Base-by-base conservation (phyloP, 1,139 yeast genomes). In the Debaryomyces robertsiae region DNA sequence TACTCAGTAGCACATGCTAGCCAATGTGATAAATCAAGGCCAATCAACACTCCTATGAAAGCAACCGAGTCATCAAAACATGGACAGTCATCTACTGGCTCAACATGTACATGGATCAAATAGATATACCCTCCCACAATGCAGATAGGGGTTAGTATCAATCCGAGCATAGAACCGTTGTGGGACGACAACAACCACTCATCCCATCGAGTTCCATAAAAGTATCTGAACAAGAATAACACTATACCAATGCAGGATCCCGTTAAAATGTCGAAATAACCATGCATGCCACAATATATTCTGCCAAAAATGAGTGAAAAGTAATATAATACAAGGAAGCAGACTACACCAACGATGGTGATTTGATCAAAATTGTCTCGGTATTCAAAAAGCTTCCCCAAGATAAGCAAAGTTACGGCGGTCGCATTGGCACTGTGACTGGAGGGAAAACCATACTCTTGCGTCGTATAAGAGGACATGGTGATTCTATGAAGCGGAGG, bases 281-380 rank as follows among this genome's bases (percentile, higher is more conserved):
- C 98, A 63, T 93, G 98, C 98, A 93, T 93, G 4, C 98, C 98
- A 61, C 97, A 91, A 63, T 93, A 93, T 6, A 93, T 60, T 42
- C 98, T 71, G 22, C 98, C 98, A 47, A 80, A 62, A 1, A 87
- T 78, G 47, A 93, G 69, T 9, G 94, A 81, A 18, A 71, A 46
- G 55, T 82, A 84, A 58, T 91, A 90, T 11, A 77, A 32, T 2
- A 62, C 46, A 30, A 63, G 47, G 4, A 52, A 57, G 33, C 15
- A 39, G 10, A 24, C 40, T 38, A 41, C 41, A 32, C 43, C 51
- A 43, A 31, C 38, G 31, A 9, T 25, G 10, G 41, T 24, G 4
- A 22, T 9, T 4, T 16, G 11, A 11, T 32, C 23, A 16, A 39
- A 43, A n/a, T 34, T 44, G 34, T 48, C 45, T 28, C 44, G 30